Evolutionary conservation across 164 flowering plant genomes (phyloP).

Genomic region (grape (Vitis vinifera)): DNA sequence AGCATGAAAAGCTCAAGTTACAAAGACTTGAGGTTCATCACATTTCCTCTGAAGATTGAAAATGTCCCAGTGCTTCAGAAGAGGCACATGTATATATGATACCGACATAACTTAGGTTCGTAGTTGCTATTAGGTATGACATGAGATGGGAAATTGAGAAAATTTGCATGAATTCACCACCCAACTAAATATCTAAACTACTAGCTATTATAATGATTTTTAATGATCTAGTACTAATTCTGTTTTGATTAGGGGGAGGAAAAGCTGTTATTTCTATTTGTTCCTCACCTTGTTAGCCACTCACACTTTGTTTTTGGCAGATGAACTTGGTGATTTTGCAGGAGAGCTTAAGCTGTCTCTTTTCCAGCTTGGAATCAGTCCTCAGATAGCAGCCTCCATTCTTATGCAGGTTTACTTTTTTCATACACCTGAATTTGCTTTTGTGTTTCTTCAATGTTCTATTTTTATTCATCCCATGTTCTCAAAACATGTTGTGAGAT

Average conservation of each 20-base stretch:
- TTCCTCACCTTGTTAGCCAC: not conserved
- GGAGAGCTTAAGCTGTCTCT: constrained; percentile 90
- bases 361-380: constrained; percentile 97
- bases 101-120: not conserved
- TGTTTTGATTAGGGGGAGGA: too few species aligned
- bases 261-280: not conserved
- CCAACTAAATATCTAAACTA: not conserved
- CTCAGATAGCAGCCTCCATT: constrained; percentile 93
- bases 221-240: too few species aligned
- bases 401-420: constrained; percentile 81
- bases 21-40: too few species aligned
- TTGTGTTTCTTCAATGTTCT: not conserved
- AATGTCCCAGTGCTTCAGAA: too few species aligned
- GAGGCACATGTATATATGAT: too few species aligned
- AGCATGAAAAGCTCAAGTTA: too few species aligned
- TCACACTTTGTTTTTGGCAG: constrained; percentile 37
- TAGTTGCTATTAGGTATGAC: not conserved
- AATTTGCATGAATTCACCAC: not conserved
- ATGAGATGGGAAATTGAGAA: not conserved
- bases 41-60: too few species aligned
- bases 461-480: not conserved
- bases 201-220: not conserved
- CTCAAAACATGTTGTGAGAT: too few species aligned
- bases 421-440: not conserved
- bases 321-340: constrained; percentile 77